Evolutionary conservation across 805 yeast species (phyloP).

Genomic region (Blastobotrys chiropterorum): DNA sequence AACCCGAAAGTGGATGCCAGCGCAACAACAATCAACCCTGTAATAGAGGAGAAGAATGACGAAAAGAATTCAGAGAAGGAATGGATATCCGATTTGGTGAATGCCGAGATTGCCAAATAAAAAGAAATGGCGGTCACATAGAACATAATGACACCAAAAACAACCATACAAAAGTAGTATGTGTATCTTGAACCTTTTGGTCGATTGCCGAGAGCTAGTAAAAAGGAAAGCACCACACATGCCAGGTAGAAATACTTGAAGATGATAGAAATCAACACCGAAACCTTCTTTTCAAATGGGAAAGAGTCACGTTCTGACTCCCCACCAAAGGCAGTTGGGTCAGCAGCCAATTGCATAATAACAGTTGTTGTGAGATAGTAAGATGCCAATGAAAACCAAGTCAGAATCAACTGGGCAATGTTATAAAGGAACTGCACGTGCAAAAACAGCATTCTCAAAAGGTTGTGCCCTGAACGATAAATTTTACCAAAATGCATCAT

Average conservation of each 20-base stretch:
- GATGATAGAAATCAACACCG: conserved; percentile 42
- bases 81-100: conserved; percentile 29
- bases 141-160: conserved; percentile 56
- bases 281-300: conserved; percentile 30
- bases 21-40: conserved; percentile 54
- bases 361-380: conserved; percentile 59
- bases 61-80: conserved; percentile 27
- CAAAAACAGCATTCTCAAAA: conserved; percentile 43
- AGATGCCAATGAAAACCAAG: conserved; percentile 62
- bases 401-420: conserved; percentile 45
- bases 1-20: conserved; percentile 56
- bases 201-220: conserved; percentile 57
- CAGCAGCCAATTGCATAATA: conserved; percentile 43
- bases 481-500: conserved; percentile 50
- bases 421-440: conserved; percentile 55
- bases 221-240: conserved; percentile 52
- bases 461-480: conserved; percentile 50
- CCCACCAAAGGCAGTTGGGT: conserved; percentile 38
- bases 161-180: conserved; percentile 46
- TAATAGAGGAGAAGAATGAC: conserved; percentile 37
- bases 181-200: conserved; percentile 55
- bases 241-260: conserved; percentile 52
- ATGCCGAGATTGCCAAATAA: conserved; percentile 51
- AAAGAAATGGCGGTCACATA: conserved; percentile 55
- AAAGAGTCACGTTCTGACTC: conserved; percentile 36